phyloP scores from a whole-genome alignment of 768 basidiomycete genomes.

The Amanita jacksonii region DNA sequence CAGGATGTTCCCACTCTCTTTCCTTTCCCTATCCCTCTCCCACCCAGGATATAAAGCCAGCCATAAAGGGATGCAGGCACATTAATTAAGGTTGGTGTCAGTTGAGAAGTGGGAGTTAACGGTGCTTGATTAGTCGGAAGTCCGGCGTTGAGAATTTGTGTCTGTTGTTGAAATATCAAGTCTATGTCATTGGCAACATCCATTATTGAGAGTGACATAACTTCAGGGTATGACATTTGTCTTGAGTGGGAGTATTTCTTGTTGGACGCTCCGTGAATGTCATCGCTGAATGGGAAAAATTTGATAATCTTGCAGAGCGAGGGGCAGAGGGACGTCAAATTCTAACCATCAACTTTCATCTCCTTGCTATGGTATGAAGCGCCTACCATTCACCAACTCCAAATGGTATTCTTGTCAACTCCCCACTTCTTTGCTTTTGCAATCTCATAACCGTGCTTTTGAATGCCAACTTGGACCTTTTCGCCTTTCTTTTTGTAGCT shows the following conservation, averaged over 20 bases:
- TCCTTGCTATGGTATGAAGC: no score
- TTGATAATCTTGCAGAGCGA: constrained; percentile 61
- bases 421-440: no score
- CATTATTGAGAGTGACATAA: no score
- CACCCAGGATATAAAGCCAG: constrained; percentile 1
- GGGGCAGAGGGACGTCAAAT: constrained; percentile 37
- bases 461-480: no score
- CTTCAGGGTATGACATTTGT: constrained; percentile 27
- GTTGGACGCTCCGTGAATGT: constrained; percentile 19
- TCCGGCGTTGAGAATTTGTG: constrained; percentile 2
- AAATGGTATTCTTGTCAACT: no score
- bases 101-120: neutral
- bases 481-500: no score
- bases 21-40: neutral
- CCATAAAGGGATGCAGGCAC: constrained; percentile 3
- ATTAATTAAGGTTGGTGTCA: constrained; percentile 5
- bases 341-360: constrained; percentile 29
- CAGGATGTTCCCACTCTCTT: constrained; percentile 4
- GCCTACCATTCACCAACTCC: no score
- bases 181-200: no score
- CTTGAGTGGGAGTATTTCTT: constrained; percentile 16
- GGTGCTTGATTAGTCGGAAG: neutral
- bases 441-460: no score
- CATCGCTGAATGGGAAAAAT: no score
- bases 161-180: constrained; percentile 39